Conservation (phyloP, 1,284 basidiomycete genomes). For the Hymenochaete sp. region DNA sequence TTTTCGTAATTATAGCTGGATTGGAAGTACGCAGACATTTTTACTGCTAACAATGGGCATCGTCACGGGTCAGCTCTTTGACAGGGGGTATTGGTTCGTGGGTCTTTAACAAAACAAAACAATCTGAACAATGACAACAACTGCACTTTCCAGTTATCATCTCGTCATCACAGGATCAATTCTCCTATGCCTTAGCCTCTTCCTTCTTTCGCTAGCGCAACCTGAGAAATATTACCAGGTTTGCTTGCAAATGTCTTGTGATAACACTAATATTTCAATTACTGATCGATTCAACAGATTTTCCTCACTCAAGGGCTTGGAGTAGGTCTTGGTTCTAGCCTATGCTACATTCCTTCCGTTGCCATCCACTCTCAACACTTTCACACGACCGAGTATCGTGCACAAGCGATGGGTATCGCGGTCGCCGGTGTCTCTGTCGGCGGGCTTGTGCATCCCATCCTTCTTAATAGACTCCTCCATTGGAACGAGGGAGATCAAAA, state of each 20-base stretch:
- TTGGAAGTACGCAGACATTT: slow-evolving; percentile 14
- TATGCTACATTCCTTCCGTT: slow-evolving; percentile 20
- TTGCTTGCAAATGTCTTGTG: slow-evolving; percentile 19
- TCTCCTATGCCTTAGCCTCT: slow-evolving; percentile 33
- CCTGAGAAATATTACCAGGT: slow-evolving; percentile 36
- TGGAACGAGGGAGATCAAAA: slow-evolving; percentile 19
- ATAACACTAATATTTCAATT: slow-evolving; percentile 27
- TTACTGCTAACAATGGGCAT: slow-evolving; percentile 12
- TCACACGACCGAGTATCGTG: slow-evolving; percentile 13
- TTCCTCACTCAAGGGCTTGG: slow-evolving; percentile 22
- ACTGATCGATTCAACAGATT: slow-evolving; percentile 21
- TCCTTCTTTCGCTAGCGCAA: slow-evolving; percentile 37
- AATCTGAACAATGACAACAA: neutral
- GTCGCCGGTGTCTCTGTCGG: slow-evolving; percentile 23
- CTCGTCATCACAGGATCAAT: slow-evolving; percentile 31
- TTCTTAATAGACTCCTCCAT: slow-evolving; percentile 26
- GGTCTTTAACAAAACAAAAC: neutral
- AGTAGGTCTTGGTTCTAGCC: slow-evolving; percentile 18
- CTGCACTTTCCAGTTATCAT: slow-evolving; percentile 26
- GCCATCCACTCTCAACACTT: slow-evolving; percentile 21
- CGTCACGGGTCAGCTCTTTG: slow-evolving; percentile 13
- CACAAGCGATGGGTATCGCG: slow-evolving; percentile 21
- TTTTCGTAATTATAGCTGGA: slow-evolving; percentile 9
- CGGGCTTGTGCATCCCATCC: slow-evolving; percentile 25
- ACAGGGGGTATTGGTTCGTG: slow-evolving; percentile 15